Percentiles rank a stretch among this genome's conserved stretches.
phyloP scores from a whole-genome alignment of 75 land plant genomes.

The Adiantum capillusveneris region DNA sequence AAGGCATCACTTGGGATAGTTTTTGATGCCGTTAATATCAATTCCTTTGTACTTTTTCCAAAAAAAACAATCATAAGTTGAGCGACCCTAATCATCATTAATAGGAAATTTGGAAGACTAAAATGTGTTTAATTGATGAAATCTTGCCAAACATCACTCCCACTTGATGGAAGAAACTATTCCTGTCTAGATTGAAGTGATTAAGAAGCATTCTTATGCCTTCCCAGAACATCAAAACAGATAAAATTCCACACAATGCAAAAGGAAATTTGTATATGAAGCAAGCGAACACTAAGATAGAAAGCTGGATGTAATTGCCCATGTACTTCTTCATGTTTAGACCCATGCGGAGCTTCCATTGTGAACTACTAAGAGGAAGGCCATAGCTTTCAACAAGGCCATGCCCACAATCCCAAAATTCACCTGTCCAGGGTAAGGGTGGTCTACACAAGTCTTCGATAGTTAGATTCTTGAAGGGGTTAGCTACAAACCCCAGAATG shows the following conservation, averaged over 20 bases:
- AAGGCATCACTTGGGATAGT: too few relatives aligned
- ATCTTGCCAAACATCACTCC: slow-evolving; percentile 40
- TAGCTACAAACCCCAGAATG: slow-evolving; percentile 16
- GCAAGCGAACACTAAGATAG: slow-evolving; percentile 47
- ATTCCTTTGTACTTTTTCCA: too few relatives aligned
- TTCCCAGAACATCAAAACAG: slow-evolving; percentile 68
- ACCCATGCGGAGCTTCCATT: slow-evolving; percentile 63
- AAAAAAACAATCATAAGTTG: too few relatives aligned
- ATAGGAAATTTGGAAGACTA: too few relatives aligned
- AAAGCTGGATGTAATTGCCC: slow-evolving; percentile 60
- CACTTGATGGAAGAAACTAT: slow-evolving; percentile 27
- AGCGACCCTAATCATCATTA: too few relatives aligned
- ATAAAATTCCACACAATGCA: slow-evolving; percentile 60
- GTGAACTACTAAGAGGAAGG: slow-evolving; percentile 54
- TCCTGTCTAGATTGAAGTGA: slow-evolving; percentile 29
- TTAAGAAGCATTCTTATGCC: slow-evolving; percentile 40
- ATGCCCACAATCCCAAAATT: slow-evolving; percentile 44
- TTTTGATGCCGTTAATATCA: too few relatives aligned
- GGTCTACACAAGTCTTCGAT: slow-evolving; percentile 49
- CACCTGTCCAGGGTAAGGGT: slow-evolving; percentile 69
- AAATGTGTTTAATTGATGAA: too few relatives aligned
- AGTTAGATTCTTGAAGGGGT: slow-evolving; percentile 57
- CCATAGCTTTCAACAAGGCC: slow-evolving; percentile 55
- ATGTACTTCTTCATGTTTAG: slow-evolving; percentile 80
- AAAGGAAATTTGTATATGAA: slow-evolving; percentile 86